These are phyloP conservation scores for Pontederia crassipes DNA, from an alignment of 176 grass and related monocot genomes.

Conservation along the genomic window DNA sequence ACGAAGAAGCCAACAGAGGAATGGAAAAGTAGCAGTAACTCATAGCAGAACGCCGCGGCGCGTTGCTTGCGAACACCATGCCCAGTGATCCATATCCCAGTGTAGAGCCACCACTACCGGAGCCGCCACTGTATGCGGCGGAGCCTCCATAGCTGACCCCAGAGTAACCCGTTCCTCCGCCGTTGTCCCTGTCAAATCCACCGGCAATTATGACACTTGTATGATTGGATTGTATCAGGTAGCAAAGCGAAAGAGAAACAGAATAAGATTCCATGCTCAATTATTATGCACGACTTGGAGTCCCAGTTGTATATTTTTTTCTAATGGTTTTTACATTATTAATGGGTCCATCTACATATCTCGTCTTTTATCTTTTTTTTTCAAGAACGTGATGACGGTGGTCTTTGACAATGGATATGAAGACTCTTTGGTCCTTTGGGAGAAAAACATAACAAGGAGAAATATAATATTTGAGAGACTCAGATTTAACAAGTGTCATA, in stretches of 20 bases:
- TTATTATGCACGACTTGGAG: too few relatives aligned
- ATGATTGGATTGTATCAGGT: constrained; percentile 18
- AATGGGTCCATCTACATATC: too few relatives aligned
- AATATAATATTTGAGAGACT: too few relatives aligned
- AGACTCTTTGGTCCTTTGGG: too few relatives aligned
- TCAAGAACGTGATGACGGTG: too few relatives aligned
- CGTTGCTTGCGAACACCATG: constrained; percentile 42
- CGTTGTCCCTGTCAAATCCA: constrained; percentile 28
- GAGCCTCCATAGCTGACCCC: constrained; percentile 44
- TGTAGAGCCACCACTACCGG: neutral
- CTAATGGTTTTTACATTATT: too few relatives aligned
- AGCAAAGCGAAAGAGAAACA: neutral
- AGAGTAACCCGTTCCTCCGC: constrained; percentile 12
- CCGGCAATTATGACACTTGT: neutral
- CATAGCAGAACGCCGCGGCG: neutral
- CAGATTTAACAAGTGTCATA: too few relatives aligned
- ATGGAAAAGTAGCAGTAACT: neutral
- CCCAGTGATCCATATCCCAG: constrained; percentile 32
- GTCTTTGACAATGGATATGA: too few relatives aligned
- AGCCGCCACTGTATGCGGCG: neutral
- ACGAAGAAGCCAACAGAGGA: neutral
- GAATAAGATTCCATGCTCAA: too few relatives aligned
- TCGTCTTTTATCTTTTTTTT: too few relatives aligned
- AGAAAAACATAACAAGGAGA: too few relatives aligned
- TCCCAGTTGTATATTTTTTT: too few relatives aligned